Base-by-base conservation (phyloP, 1,139 yeast species). In the Scheffersomyces illinoinensis region DNA sequence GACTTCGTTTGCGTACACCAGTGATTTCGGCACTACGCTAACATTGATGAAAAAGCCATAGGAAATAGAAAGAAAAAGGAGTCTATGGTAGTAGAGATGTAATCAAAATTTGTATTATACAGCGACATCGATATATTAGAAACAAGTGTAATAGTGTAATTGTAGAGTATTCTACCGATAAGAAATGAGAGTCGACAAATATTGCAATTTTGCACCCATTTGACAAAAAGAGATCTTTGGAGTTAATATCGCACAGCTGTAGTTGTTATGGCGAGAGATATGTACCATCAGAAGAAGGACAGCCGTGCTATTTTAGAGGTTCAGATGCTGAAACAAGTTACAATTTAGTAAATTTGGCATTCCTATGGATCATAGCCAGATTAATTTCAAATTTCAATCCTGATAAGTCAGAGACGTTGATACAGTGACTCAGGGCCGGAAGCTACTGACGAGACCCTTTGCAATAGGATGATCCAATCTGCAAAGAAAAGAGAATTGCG, bases 1-100 rank as follows among this genome's bases (percentile, higher is more conserved):
- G 59, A 70, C 75, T 0, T 68, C 76, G 5, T 75, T 75, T 60
- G 76, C 76, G 1, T 76, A 70, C 62, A 68, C 79, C 19, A 71
- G 79, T 52, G 76, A 75, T 51, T 66, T 67, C 19, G 83, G 85
- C 46, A 75, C 64, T 52, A 58, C 64, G 5, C 49, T 66, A 33
- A 61, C 62, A 49, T 53, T 63, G 50, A 59, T 61, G 46, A 61
- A 55, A 53, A 61, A 58, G 53, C 56, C 59, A 23, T 26, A 49
- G 50, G 26, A 19, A 21, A 53, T 7, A 48, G 21, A 18, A 24
- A 19, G 5, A 12, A 2, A 33, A 33, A 33, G 2, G 43, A 12
- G 17, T 12, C 21, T 12, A 33, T 33, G 12, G 33, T 2, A 10
- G 17, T 12, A 33, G 43, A 8, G 43, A 33, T 2, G 17, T 33